These are phyloP conservation scores for Cryphonectria naterciae DNA, from an alignment of 2,329 filamentous ascomycete genomes.

Conservation along the genomic window DNA sequence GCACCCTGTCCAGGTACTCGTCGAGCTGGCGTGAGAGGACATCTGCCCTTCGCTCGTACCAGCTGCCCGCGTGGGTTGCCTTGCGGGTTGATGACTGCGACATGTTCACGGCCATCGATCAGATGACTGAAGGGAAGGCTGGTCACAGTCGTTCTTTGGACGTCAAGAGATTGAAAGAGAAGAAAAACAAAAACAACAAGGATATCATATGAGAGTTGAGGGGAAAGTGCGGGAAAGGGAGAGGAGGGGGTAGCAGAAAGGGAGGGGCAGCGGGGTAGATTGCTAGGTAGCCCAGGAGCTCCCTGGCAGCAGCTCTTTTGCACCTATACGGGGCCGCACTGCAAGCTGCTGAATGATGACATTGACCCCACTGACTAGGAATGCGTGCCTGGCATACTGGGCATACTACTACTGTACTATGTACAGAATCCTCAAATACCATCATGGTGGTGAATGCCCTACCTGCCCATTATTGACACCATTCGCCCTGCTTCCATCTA, in stretches of 20 bases:
- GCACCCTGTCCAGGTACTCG: constrained; percentile 73
- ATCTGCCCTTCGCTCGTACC: constrained; percentile 72
- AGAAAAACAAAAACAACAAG: neutral
- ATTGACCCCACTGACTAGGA: constrained; percentile 1
- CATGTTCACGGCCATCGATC: constrained; percentile 31
- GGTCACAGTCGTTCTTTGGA: neutral
- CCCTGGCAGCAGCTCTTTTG: too few relatives aligned
- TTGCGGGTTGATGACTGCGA: constrained; percentile 43
- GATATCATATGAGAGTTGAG: neutral
- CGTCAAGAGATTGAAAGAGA: neutral
- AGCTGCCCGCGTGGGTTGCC: constrained; percentile 81
- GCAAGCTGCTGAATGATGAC: constrained; percentile 13
- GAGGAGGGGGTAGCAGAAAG: neutral
- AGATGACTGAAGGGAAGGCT: neutral
- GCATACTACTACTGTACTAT: neutral
- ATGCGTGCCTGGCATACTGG: neutral
- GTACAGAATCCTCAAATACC: neutral
- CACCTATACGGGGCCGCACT: neutral
- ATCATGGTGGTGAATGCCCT: neutral
- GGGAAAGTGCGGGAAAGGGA: neutral
- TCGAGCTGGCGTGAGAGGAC: constrained; percentile 73
- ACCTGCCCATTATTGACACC: neutral
- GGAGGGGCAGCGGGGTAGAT: neutral
- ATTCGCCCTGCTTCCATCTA: neutral
- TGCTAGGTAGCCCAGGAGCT: neutral